Base-by-base conservation (phyloP, 345 rosid species). In the Populus pruinosa region DNA sequence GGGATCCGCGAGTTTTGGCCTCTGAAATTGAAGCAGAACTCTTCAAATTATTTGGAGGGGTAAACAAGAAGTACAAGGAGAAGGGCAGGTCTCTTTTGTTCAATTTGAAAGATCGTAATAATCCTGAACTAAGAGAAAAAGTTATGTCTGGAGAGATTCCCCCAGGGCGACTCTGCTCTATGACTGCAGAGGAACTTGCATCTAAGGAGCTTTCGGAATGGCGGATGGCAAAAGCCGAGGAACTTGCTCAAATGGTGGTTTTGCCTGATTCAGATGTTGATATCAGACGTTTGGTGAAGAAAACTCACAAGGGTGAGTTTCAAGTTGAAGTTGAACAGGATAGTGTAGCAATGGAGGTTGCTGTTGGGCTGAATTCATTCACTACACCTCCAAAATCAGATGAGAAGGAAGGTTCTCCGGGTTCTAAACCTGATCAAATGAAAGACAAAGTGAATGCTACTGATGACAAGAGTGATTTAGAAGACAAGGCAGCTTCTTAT, bases 261-360 rank as follows among this genome's bases (percentile, higher is more conserved):
- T 82, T 95, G 79, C 95, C 89, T 36, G 97, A 93, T 78, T 74
- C 91, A 43, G 89, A 91, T 70, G 93, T 87, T 66, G 97, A 91
- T 76, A 80, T 90, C 29, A 86, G 96, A 76, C 90, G 94, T 55
- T 75, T 95, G 79, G 98, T 95, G 65, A 90, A 83, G 87, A 95
- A 95, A 86, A 93, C 99, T 31, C 99, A 95, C 59, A 95, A 95
- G 86, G 99, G 99, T 41, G 99, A 95, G 84, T 84, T 93, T 81
- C 96, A 90, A 81, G 97, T 95, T 25, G 98, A 94, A 80, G 85
- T 90, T 55, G 98, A 90, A 69, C 77, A 77, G 55, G 93, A 94
- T 71, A 76, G 71, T 73, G 71, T 91, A 44, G 82, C 92, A 25
- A 86, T 79, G 31, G 98, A 91, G 75, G 91, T 87, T 74, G 89